These are phyloP conservation scores for Mycena rosella DNA, from an alignment of 768 basidiomycete genomes.

Conservation along the genomic window DNA sequence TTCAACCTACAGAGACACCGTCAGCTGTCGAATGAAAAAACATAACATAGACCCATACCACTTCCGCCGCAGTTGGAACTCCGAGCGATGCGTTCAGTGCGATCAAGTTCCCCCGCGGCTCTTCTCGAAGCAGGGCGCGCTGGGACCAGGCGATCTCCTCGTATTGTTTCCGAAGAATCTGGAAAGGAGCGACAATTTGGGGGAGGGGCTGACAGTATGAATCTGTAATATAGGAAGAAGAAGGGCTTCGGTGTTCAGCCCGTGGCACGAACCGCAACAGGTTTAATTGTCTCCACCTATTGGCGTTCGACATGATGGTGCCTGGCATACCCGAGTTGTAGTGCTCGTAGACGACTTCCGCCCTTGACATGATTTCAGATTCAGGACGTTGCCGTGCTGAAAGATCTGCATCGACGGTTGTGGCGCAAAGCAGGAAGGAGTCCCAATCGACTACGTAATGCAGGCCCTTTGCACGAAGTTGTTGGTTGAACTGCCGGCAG, in stretches of 20 bases:
- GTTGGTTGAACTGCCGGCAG: conserved; percentile 12
- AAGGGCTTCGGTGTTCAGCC: conserved; percentile 5
- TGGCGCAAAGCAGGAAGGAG: conserved; percentile 31
- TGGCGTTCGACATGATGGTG: conserved; percentile 25
- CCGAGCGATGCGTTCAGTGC: conserved; percentile 30
- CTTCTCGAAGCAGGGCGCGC: conserved; percentile 19
- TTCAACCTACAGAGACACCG: conserved; percentile 46
- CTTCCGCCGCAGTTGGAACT: conserved; percentile 32
- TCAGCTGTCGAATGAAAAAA: neutral
- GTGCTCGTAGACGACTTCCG: conserved; percentile 22
- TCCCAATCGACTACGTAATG: conserved; percentile 22
- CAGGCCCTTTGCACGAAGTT: conserved; percentile 16
- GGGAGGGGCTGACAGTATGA: conserved; percentile 27
- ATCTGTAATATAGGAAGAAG: conserved; percentile 21
- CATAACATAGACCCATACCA: conserved; percentile 6
- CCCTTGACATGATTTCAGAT: conserved; percentile 14
- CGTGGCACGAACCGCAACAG: conserved; percentile 30
- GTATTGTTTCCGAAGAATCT: conserved; percentile 19
- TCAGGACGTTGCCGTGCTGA: conserved; percentile 17
- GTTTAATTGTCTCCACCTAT: conserved; percentile 25
- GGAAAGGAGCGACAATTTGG: conserved; percentile 25
- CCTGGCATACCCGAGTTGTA: conserved; percentile 21
- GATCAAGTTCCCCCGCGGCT: conserved; percentile 7
- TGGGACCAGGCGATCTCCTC: conserved; percentile 35
- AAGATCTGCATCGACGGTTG: conserved; percentile 29